Percentiles rank a stretch among this genome's conserved stretches.
Conservation (phyloP, 208 protist species). For the Histomonas meleagridis region DNA sequence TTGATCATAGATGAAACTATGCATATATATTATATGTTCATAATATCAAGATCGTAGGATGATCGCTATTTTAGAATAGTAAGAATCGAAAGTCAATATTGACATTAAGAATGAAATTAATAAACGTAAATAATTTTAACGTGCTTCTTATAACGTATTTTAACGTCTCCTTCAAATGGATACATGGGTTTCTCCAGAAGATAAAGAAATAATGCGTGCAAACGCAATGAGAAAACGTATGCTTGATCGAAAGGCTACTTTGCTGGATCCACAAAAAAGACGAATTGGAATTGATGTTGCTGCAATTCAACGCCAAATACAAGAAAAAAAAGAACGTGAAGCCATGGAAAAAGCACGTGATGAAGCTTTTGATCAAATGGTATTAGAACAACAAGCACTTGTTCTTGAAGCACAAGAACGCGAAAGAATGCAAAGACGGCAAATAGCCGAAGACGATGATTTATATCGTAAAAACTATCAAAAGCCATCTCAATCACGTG, state of each 20-base stretch:
- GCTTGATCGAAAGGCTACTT: not conserved
- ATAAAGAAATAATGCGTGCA: not conserved
- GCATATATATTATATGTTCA: too few relatives aligned
- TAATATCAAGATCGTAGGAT: too few relatives aligned
- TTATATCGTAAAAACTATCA: not conserved
- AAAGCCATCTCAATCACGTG: not conserved
- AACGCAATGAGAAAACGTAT: not conserved
- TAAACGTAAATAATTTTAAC: too few relatives aligned
- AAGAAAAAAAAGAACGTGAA: constrained; percentile 19
- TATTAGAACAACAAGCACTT: not conserved
- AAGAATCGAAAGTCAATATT: too few relatives aligned
- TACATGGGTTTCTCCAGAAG: not conserved
- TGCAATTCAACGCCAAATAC: not conserved
- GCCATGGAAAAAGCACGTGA: not conserved
- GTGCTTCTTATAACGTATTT: too few relatives aligned
- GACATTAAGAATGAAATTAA: too few relatives aligned
- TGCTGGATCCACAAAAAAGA: not conserved
- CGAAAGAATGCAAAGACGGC: not conserved
- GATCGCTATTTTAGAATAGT: too few relatives aligned
- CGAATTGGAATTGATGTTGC: constrained; percentile 6
- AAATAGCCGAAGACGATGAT: not conserved
- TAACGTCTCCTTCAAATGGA: too few relatives aligned
- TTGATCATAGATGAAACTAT: too few relatives aligned
- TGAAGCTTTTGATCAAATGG: not conserved
- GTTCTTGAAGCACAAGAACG: not conserved